Base-by-base conservation (phyloP, 768 basidiomycete genomes). In the Basidioascus undulatus region DNA sequence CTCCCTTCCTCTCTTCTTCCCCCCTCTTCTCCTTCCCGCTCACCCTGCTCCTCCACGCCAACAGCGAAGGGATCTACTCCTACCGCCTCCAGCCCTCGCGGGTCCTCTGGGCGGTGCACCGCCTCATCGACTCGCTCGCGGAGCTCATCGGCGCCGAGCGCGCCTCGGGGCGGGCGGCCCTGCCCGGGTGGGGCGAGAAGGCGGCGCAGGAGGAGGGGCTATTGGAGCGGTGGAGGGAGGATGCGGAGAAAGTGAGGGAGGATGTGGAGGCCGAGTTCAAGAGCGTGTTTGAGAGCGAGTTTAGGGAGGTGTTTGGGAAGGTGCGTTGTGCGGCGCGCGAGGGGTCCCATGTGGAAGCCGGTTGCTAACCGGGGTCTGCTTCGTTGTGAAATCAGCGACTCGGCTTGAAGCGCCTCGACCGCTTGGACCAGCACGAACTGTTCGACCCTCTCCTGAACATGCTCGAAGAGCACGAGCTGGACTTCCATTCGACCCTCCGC, bases 401-500 rank as follows among this genome's bases (percentile, higher is more conserved):
- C 23, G 86, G 74, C 0, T 64, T 96, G 25, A 65, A 67, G 33
- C 63, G 62, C n/a, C 48, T 60, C 23, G 64, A 69, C 19, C 41
- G 62, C 2, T 60, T 55, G 1, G 84, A 92, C 59, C 74, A 78
- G 42, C 51, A 59, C 1, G 50, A 56, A 28, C 53, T 87, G 32
- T 62, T 74, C 46, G 65, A 65, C 7, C 75, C 76, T 1, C 65
- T 87, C 32, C 63, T 94, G n/a, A 63, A 69, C 31, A 57, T 87
- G 26, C 68, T 96, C 61, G 69, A 75, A 42, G 55, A 57, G 2
- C 70, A 84, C 47, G 62, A 64, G 37, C 64, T 94, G n/a, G 92
- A 96, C 59, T 89, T 84, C 59, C 74, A 84, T 52, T 65, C 69
- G 12, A 76, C 83, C 3, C 82, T 94, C 66, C 71, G 89, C 20